Percentiles rank a stretch among this genome's conserved stretches.
These are phyloP conservation scores for Viola pubescens DNA, from an alignment of 441 rosid genomes.

Conservation along the genomic window DNA sequence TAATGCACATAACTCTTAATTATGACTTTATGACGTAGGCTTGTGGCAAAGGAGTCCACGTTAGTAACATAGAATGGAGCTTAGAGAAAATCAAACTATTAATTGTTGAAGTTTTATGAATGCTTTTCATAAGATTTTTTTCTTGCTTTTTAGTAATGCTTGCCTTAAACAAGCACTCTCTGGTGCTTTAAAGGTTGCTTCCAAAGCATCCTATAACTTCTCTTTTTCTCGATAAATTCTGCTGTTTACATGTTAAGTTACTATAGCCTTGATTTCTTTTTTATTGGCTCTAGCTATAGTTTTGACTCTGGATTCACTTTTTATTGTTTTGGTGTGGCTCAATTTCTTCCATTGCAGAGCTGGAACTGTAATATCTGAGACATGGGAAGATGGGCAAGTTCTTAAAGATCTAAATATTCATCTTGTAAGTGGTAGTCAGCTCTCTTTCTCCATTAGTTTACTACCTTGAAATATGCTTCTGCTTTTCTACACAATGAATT, in stretches of 20 bases:
- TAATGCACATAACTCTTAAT: too few relatives aligned
- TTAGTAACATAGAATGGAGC: not conserved
- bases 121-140: not conserved
- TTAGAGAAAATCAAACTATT: not conserved
- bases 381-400: conserved; percentile 98
- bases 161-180: too few relatives aligned
- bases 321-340: conserved; percentile 3
- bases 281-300: not conserved
- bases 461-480: not conserved
- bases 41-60: too few relatives aligned
- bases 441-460: conserved; percentile 1
- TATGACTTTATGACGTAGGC: too few relatives aligned
- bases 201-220: too few relatives aligned
- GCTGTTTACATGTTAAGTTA: too few relatives aligned
- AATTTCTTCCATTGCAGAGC: conserved; percentile 53
- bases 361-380: conserved; percentile 94
- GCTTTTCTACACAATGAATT: not conserved
- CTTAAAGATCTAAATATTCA: conserved; percentile 90
- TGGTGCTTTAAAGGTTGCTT: too few relatives aligned
- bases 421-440: conserved; percentile 44
- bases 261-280: too few relatives aligned
- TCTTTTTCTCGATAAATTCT: too few relatives aligned
- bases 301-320: not conserved
- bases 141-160: not conserved
- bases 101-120: not conserved